phyloP scores from a whole-genome alignment of 2,329 filamentous ascomycete species.

The Myrmaecium sp. region DNA sequence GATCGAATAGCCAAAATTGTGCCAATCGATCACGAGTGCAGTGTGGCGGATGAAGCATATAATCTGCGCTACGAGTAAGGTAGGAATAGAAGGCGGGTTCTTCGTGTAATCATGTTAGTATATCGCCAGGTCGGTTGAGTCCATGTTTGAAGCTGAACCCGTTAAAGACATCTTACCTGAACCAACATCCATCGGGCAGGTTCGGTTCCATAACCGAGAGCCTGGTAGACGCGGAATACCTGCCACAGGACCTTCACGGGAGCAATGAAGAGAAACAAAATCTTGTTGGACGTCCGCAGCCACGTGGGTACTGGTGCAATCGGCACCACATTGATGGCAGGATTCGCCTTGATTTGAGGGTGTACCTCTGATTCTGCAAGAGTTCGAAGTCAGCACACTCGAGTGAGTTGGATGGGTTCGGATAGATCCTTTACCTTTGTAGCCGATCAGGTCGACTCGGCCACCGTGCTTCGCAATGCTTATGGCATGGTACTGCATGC shows the following conservation, averaged over 20 bases:
- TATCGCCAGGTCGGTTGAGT: neutral
- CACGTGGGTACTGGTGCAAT: conserved; percentile 49
- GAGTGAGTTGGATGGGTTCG: neutral
- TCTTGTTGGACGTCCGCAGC: conserved; percentile 48
- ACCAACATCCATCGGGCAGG: conserved; percentile 74
- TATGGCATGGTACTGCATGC: conserved; percentile 96
- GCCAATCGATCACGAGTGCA: conserved; percentile 84
- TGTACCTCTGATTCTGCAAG: conserved; percentile 58
- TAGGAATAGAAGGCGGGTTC: conserved; percentile 92
- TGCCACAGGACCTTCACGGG: conserved; percentile 82
- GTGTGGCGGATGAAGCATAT: conserved; percentile 64
- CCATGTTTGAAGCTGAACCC: neutral
- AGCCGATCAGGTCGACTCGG: conserved; percentile 72
- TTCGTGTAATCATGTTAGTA: conserved; percentile 22
- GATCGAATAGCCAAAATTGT: conserved; percentile 96
- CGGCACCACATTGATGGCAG: conserved; percentile 53
- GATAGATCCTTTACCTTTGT: conserved; percentile 43
- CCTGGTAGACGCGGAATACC: conserved; percentile 49
- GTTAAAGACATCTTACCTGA: conserved; percentile 35
- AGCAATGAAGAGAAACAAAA: conserved; percentile 62
- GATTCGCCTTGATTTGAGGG: conserved; percentile 54
- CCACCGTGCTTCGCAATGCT: conserved; percentile 75
- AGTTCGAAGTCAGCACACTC: conserved; percentile 1
- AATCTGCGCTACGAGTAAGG: conserved; percentile 57
- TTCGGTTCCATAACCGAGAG: conserved; percentile 57